These are phyloP conservation scores for Rubia yunnanensis DNA, from an alignment of 257 asterid genomes.

Conservation along the genomic window DNA sequence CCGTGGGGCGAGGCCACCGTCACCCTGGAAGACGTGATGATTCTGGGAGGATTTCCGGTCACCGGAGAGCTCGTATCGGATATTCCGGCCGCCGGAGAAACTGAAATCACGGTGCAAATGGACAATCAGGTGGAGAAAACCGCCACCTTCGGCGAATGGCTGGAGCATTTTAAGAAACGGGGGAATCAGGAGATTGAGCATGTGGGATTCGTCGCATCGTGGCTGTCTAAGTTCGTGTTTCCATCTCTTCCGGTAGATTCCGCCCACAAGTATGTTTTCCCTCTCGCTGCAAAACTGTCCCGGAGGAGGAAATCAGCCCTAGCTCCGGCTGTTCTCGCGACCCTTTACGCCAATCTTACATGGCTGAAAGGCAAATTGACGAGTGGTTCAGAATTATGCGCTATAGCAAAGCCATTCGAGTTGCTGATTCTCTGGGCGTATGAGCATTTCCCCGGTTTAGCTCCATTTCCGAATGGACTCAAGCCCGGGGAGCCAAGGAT, in stretches of 20 bases:
- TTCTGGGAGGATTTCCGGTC: slow-evolving; percentile 19
- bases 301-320: neutral
- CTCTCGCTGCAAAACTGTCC: neutral
- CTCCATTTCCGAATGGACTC: neutral
- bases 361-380: neutral
- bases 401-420: neutral
- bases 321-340: neutral
- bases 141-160: neutral
- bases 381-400: neutral
- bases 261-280: neutral
- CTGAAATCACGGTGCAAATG: too few species aligned
- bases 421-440: neutral
- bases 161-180: neutral
- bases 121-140: too few species aligned
- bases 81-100: neutral
- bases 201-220: neutral
- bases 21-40: slow-evolving; percentile 32
- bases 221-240: neutral
- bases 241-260: too few species aligned
- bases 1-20: slow-evolving; percentile 41
- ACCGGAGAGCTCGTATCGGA: neutral
- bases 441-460: neutral
- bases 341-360: neutral
- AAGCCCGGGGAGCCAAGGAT: slow-evolving; percentile 1
- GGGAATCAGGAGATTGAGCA: neutral